phyloP scores from a whole-genome alignment of 129 eudicot species.

The Pseudognaphalium luteoalbum region DNA sequence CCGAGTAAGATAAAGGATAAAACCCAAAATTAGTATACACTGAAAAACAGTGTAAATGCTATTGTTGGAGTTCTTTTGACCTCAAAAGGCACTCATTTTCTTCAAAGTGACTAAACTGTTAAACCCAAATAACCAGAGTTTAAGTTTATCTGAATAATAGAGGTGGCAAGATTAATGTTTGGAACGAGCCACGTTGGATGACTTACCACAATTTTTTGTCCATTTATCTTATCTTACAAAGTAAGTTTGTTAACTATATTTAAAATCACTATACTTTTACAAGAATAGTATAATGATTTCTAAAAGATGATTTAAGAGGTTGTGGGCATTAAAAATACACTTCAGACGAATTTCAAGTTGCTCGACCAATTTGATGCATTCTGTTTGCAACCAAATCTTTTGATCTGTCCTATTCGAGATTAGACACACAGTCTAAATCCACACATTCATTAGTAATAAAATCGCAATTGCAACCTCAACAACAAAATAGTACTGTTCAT shows the following conservation, averaged over 20 bases:
- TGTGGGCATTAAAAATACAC: not conserved
- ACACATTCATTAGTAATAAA: not conserved
- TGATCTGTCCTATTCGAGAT: not conserved
- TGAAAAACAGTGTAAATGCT: slow-evolving; percentile 12
- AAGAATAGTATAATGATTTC: not conserved
- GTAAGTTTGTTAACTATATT: not conserved
- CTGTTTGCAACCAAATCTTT: no score
- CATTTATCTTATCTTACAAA: not conserved
- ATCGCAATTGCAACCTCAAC: not conserved
- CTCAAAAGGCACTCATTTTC: not conserved
- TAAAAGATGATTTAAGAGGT: not conserved
- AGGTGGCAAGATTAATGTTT: not conserved
- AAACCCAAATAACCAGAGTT: not conserved
- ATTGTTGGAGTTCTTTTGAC: slow-evolving; percentile 18
- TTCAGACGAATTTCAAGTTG: not conserved
- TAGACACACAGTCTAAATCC: not conserved
- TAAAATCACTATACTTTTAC: not conserved
- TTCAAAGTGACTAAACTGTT: slow-evolving; percentile 5
- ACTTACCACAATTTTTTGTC: not conserved
- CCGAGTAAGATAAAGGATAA: not conserved
- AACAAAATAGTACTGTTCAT: not conserved
- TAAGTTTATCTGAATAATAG: not conserved
- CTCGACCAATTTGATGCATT: not conserved
- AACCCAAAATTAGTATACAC: not conserved
- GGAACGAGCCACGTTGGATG: not conserved